Conservation (phyloP, 2,329 filamentous ascomycete genomes). For the Botrytis squamosa region DNA sequence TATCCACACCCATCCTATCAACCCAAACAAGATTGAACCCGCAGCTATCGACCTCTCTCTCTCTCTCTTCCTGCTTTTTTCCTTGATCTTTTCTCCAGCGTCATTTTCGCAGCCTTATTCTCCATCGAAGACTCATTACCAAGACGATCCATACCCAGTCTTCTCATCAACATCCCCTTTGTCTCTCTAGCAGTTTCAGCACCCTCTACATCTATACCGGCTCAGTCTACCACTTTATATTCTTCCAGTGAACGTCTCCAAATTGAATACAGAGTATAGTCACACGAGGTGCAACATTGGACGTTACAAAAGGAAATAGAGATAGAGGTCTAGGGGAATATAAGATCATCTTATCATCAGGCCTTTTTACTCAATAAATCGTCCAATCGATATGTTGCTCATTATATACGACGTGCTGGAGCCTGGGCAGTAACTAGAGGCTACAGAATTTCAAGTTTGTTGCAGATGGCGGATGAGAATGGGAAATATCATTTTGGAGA, state of each 20-base stretch:
- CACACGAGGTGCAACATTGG: neutral
- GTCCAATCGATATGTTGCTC: neutral
- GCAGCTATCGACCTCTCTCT: neutral
- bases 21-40: neutral
- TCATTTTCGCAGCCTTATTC: neutral
- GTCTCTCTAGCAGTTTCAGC: neutral
- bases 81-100: neutral
- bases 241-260: neutral
- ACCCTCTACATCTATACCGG: neutral
- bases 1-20: neutral
- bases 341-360: neutral
- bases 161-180: neutral
- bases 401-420: neutral
- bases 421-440: neutral
- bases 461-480: neutral
- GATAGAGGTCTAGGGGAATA: neutral
- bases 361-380: neutral
- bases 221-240: neutral
- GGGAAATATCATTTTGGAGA: accelerated
- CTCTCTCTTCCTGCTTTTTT: no score
- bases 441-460: neutral
- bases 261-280: neutral
- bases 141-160: no score
- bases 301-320: neutral
- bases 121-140: neutral